Base-by-base conservation (phyloP, 2,329 filamentous ascomycete genomes). In the Diaporthe sp. region DNA sequence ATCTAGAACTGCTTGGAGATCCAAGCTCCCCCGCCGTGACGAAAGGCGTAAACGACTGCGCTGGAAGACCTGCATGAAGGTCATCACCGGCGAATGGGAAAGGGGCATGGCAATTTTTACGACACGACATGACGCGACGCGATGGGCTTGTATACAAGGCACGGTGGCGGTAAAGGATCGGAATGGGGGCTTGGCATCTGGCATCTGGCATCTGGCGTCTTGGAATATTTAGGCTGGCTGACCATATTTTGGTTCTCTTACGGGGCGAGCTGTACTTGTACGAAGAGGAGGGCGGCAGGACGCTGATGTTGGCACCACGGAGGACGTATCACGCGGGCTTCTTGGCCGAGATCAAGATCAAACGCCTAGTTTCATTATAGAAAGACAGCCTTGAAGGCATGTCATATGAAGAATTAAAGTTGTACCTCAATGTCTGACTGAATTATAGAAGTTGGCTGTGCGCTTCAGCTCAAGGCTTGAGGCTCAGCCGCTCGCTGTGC, bases 141-240 rank as follows among this genome's bases (percentile, higher is more conserved):
- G n/a, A 50, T 55, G 47, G 47, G 53, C 44, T 59, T 59, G 56
- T 63, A 42, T 55, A 19, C 53, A 53, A 55, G 37, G 58, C 44
- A 51, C 15, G 56, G 47, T 25, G 27, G 44, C 9, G 19, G 47
- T 37, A 53, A 53, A 8, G 42, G 25, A 32, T 32, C 39, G 70
- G 56, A 10, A 51, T 51, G n/a, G 47, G 47, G 44, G 25, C 10
- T 55, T 50, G n/a, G n/a, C 37, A 37, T 37, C 37, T 37, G 37
- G 56, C 70, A 71, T 32, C n/a, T 47, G 44, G 44, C 44, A 47
- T 47, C 35, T 63, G 70, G 70, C 70, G 56, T 71, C 59, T 58
- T 63, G 70, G 70, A 39, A 32, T 63, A 39, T 50, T 53, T 12
- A 42, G 70, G 70, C 27, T 71, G 56, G 56, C 32, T 44, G 25